Base-by-base conservation (phyloP, 2,329 filamentous ascomycete genomes). In the Simplicillium aogashimaense region DNA sequence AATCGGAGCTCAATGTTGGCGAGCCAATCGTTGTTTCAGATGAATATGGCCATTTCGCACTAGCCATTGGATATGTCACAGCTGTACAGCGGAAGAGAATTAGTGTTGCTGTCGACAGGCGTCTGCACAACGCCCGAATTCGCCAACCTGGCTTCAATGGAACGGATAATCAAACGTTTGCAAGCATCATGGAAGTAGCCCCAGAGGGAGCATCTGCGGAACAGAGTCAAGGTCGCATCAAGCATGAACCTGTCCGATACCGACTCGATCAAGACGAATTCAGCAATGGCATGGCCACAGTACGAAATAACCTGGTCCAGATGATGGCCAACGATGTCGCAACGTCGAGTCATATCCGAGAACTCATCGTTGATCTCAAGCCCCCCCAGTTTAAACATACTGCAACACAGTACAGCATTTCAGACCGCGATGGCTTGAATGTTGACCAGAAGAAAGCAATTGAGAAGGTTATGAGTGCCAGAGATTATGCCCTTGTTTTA, bases 201-300 rank as follows among this genome's bases (percentile, higher is more conserved):
- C 53, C 57, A 5, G 72, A 79, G 50, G 75, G 71, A 2, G 68
- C 66, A 29, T 63, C 63, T 1, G 63, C 69, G 17, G 65, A 74
- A 29, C 65, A 76, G 42, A 67, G 71, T 5, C 60, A 74, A 32
- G 67, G 64, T 20, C 72, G 67, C 48, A 67, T 70, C 47, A 67
- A 70, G 43, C 66, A 70, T 42, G 59, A 72, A 4, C 75, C 75
- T 4, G 64, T 83, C 6, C 70, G 78, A 37, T 98, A 95, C 53
- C 83, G 92, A 17, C 69, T 98, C 4, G 92, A 98, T 62, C 95
- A 95, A 57, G 92, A 98, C 53, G 92, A 98, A 55, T 98, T 98
- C 61, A 94, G 87, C 62, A 97, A 94, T 53, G 92, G 92, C 42
- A 94, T 98, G 86, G 88, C 92, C 3, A 83, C 84, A 25, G 86